These are phyloP conservation scores for Leccinum fibrillosum DNA, from an alignment of 768 basidiomycete species.

Conservation along the genomic window DNA sequence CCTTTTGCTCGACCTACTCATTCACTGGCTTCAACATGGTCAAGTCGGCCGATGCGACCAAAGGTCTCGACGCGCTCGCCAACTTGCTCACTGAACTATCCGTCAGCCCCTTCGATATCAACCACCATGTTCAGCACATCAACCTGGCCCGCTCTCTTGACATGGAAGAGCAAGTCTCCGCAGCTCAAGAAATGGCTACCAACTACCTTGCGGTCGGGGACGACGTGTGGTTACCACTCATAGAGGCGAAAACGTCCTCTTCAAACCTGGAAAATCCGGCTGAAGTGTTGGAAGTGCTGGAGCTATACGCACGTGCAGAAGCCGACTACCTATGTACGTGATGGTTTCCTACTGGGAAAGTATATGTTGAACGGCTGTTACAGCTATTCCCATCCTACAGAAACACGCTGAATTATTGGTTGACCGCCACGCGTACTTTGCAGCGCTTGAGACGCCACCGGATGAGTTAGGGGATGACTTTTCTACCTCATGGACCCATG, in stretches of 20 bases:
- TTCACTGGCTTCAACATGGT: constrained; percentile 40
- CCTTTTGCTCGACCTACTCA: not conserved
- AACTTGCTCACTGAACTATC: constrained; percentile 57
- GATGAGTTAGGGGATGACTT: constrained; percentile 57
- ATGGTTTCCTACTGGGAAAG: constrained; percentile 1
- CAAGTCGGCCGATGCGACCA: constrained; percentile 34
- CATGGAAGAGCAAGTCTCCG: constrained; percentile 54
- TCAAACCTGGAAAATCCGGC: constrained; percentile 50
- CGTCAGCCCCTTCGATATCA: constrained; percentile 56
- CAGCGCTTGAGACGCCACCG: constrained; percentile 38
- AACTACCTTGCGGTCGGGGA: constrained; percentile 62
- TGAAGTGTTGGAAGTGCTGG: constrained; percentile 54
- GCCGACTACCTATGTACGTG: constrained; percentile 77
- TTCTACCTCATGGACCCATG: constrained; percentile 58
- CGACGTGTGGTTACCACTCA: constrained; percentile 71
- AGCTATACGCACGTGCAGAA: constrained; percentile 64
- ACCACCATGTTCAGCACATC: constrained; percentile 66
- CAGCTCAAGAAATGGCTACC: constrained; percentile 65
- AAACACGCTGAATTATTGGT: constrained; percentile 63
- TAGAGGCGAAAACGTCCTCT: constrained; percentile 49
- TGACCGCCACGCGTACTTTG: constrained; percentile 35
- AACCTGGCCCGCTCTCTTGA: constrained; percentile 53
- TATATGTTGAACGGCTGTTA: constrained; percentile 18
- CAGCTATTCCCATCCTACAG: constrained; percentile 74
- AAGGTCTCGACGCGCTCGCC: constrained; percentile 62